Evolutionary conservation across 306 rosid genomes (phyloP), one percentile per base, ranked within the genome.

Genomic region (Ceratonia siliqua): DNA sequence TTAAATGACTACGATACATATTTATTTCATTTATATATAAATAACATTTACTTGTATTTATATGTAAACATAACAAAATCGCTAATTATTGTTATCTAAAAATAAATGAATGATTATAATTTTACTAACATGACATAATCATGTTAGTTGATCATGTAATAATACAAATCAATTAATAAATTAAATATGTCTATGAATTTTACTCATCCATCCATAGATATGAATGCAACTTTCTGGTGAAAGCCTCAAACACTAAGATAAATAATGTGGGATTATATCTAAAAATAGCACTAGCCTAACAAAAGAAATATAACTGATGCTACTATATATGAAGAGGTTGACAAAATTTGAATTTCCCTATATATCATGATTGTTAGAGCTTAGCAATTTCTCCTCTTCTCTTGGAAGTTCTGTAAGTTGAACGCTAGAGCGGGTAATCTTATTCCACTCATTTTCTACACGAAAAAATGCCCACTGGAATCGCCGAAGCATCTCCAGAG

Each of bases 401-500:
- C 81, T 81, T 6, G 88, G 86, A 64, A 79, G 58, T 58, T 90
- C 97, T 5, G 95, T 25, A 30, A 90, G 92, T 66, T 90, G 98
- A 76, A 82, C 64, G 69, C 84, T 77, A 0, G 93, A 79, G n/a
- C 90, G 86, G 14, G 88, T 90, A 63, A 82, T 89, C 89, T 88
- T 94, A 73, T 82, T 92, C 97, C 91, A 85, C 73, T 94, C 98
- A 0, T 94, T 94, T 83, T 94, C 99, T 1, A 94, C 99, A 1
- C 99, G 91, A 50, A 94, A 94, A 78, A 94, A 94, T 35, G 86
- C 80, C 99, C 99, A 94, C 20, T 94, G 99, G 78, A 94, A 94
- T 39, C 99, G 97, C 9, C 99, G 95, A 39, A 83, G 54, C 72
- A 94, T 94, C 92, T 92, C 99, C 78, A 92, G 30, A 65, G 86